Base-by-base conservation (phyloP, 2,329 filamentous ascomycete genomes). In the Arthroderma uncinatum region DNA sequence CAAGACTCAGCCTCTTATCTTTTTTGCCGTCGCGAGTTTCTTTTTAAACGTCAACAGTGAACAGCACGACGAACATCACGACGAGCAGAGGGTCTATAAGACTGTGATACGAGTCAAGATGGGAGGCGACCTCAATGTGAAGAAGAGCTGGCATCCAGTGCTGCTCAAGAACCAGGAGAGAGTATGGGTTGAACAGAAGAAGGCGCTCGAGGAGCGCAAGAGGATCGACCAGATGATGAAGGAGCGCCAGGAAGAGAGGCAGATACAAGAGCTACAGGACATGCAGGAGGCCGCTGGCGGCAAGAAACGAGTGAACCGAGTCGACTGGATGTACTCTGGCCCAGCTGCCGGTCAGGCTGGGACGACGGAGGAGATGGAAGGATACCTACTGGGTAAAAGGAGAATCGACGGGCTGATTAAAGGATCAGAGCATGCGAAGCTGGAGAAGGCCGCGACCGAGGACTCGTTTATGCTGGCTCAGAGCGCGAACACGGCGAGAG, bases 251-350 rank as follows among this genome's bases (percentile, higher is more conserved):
- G 91, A 97, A 70, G 94, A 98, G 75, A 84, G 91, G 50, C 85
- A 87, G 52, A 87, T 95, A 63, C 89, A 96, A 71, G 91, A 97
- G 70, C 82, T 97, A 0, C 88, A 96, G 71, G 82, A 84, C 55
- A 81, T 97, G 63, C 89, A 96, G 57, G 93, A 96, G 73, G 85
- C 86, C 1, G 86, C 90, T 0, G 93, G 93, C 37, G 90, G 91
- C 57, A 83, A 81, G 65, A 91, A 89, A 67, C 81, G 86, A 55
- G 75, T 86, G 30, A 85, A 92, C 65, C 84, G 90, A 36, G 92
- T 98, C 25, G 93, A 97, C 66, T 98, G 93, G 89, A 96, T 98
- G 89, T 98, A 98, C 73, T 83, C 86, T 64, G 92, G 92, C 1
- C 90, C 93, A 6, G 87, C 87, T 42, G 80, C 78, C 57, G 88